Conservation (phyloP, 441 rosid species). For the Populus hybrid region DNA sequence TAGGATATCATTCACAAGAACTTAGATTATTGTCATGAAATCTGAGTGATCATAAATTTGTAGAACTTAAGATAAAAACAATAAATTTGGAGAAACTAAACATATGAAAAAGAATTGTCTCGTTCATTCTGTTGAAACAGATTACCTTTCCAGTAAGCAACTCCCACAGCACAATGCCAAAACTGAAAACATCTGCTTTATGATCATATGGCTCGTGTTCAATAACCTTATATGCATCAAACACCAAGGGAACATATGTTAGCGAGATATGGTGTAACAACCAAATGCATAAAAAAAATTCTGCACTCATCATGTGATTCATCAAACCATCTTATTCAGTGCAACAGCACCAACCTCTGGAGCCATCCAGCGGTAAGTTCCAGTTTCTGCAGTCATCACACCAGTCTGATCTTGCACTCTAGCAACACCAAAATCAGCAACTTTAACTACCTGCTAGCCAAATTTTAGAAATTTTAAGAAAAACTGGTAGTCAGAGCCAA, state of each 20-base stretch:
- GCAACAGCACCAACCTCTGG: slow-evolving; percentile 57
- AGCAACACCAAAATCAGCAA: slow-evolving; percentile 79
- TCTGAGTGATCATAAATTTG: neutral
- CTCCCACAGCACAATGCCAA: slow-evolving; percentile 68
- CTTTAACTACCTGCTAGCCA: slow-evolving; percentile 54
- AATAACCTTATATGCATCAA: slow-evolving; percentile 49
- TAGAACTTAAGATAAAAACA: neutral
- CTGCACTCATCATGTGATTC: neutral
- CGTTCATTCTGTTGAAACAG: neutral
- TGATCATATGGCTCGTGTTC: slow-evolving; percentile 64
- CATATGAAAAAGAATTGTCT: neutral
- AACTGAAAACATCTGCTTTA: slow-evolving; percentile 73
- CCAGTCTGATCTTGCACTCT: slow-evolving; percentile 62
- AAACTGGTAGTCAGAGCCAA: neutral
- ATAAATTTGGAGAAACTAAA: neutral
- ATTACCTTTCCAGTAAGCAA: slow-evolving; percentile 67
- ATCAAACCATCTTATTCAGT: neutral
- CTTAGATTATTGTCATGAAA: neutral
- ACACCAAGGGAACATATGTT: slow-evolving; percentile 23
- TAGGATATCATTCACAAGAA: slow-evolving; percentile 24
- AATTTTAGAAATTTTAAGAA: slow-evolving; percentile 9
- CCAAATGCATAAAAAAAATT: slow-evolving; percentile 6
- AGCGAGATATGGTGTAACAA: slow-evolving; percentile 17
- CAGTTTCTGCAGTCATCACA: slow-evolving; percentile 80
- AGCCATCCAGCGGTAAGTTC: slow-evolving; percentile 87